A percentile compares a stretch with the other conserved stretches of the same genome.
Conservation (phyloP, 345 rosid species). For the Erodium maritimum region DNA sequence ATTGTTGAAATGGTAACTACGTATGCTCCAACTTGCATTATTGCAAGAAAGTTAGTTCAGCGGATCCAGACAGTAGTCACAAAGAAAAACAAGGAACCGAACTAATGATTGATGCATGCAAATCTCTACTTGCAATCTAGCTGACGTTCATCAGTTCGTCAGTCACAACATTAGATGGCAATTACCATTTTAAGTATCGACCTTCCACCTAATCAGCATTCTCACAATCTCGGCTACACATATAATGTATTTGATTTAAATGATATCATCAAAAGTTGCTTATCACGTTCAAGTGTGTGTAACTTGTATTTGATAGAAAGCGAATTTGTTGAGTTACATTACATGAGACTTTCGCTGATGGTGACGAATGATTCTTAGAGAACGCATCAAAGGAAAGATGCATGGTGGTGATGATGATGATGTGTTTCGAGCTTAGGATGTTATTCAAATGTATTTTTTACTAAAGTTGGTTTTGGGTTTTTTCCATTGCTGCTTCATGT, state of each 20-base stretch:
- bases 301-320: not conserved
- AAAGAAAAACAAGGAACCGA: no score
- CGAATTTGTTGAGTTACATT: slow-evolving; percentile 12
- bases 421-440: slow-evolving; percentile 10
- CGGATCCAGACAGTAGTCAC: not conserved
- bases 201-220: no score
- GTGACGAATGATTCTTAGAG: slow-evolving; percentile 24
- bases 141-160: no score
- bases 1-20: not conserved
- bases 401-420: not conserved
- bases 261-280: no score
- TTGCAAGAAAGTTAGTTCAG: not conserved
- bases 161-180: no score
- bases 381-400: slow-evolving; percentile 20
- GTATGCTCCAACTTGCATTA: not conserved
- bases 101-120: no score
- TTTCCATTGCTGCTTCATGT: slow-evolving; percentile 1
- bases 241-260: no score
- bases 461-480: not conserved
- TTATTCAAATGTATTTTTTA: slow-evolving; percentile 11
- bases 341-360: slow-evolving; percentile 20
- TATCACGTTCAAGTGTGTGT: no score
- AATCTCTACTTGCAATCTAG: no score
- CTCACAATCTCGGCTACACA: no score
- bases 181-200: no score